These are phyloP conservation scores for Taphrina flavorubra DNA, from an alignment of 1,139 yeast species.

Conservation along the genomic window DNA sequence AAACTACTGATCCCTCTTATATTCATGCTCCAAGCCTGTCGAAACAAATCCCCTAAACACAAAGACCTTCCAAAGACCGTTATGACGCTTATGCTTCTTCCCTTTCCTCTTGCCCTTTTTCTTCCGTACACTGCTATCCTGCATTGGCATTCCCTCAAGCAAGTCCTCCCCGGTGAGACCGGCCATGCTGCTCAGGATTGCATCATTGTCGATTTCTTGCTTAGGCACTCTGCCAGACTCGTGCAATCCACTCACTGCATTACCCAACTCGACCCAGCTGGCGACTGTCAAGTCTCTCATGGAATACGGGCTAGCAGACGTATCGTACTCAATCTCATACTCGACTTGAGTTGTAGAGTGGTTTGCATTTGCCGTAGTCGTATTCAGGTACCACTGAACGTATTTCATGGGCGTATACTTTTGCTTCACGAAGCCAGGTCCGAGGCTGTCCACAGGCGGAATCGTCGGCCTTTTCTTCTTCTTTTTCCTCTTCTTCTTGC, in stretches of 20 bases:
- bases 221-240: slow-evolving; percentile 22
- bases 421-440: slow-evolving; percentile 78
- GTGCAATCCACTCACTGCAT: slow-evolving; percentile 34
- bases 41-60: slow-evolving; percentile 33
- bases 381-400: slow-evolving; percentile 72
- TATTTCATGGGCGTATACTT: slow-evolving; percentile 72
- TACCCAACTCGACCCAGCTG: slow-evolving; percentile 27
- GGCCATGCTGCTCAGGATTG: not conserved
- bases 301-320: slow-evolving; percentile 64
- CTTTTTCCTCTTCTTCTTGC: slow-evolving; percentile 48
- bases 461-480: slow-evolving; percentile 49
- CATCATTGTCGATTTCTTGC: not conserved
- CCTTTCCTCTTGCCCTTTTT: slow-evolving; percentile 7
- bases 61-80: slow-evolving; percentile 35
- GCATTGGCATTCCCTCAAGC: not conserved
- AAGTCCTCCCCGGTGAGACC: not conserved
- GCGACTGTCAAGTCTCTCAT: slow-evolving; percentile 63
- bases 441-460: slow-evolving; percentile 62
- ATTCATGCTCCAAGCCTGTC: slow-evolving; percentile 32
- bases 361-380: slow-evolving; percentile 58
- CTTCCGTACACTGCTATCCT: not conserved
- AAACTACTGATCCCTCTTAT: not conserved
- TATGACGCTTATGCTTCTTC: slow-evolving; percentile 23
- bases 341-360: slow-evolving; percentile 53
- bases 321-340: slow-evolving; percentile 67